Base-by-base conservation (phyloP, 2,329 filamentous ascomycete species). In the Cordyceps sp. region DNA sequence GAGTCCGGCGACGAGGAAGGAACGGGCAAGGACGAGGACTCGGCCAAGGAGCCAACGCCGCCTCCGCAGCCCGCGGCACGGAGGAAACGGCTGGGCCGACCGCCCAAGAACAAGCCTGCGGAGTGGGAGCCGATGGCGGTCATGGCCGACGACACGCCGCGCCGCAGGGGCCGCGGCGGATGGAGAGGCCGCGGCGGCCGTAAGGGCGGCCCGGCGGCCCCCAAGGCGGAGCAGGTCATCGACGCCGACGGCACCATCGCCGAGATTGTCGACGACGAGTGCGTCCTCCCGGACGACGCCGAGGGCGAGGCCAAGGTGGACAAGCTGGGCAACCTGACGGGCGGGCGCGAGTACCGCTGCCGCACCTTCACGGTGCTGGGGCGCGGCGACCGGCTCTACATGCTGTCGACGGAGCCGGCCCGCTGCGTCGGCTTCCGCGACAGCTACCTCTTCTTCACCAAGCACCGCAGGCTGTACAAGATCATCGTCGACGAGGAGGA, bases 361-460 rank as follows among this genome's bases (percentile, higher is more conserved):
- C 80, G 90, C 37, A 93, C 88, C 2, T 98, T 98, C 54, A 93
- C 80, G 7, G 80, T 98, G 40, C 67, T 74, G 14, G 85, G 83
- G 33, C 74, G 86, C 41, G 85, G 80, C 24, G 71, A 88, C 31
- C 66, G 86, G 34, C 73, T 93, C 10, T 98, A 98, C 70, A 98
- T 98, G 90, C 61, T 98, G 56, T 96, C 90, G 4, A 98, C 90
- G 5, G 90, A 98, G 50, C 92, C 90, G 5, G 90, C 90, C 17
- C 80, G 90, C 41, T 96, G 90, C 47, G 86, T 93, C 34, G 90
- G 90, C 13, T 98, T 98, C 66, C 72, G 90, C 43, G 90, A 98
- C 63, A 94, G 86, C 41, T 98, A 98, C 50, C 72, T 98, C 18
- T 94, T 98, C 66, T 98, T 98, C 64, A 92, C 90, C 40, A 98